These are phyloP conservation scores for Globisporangium parvum DNA, from an alignment of 352 stramenopile species.

Conservation along the genomic window DNA sequence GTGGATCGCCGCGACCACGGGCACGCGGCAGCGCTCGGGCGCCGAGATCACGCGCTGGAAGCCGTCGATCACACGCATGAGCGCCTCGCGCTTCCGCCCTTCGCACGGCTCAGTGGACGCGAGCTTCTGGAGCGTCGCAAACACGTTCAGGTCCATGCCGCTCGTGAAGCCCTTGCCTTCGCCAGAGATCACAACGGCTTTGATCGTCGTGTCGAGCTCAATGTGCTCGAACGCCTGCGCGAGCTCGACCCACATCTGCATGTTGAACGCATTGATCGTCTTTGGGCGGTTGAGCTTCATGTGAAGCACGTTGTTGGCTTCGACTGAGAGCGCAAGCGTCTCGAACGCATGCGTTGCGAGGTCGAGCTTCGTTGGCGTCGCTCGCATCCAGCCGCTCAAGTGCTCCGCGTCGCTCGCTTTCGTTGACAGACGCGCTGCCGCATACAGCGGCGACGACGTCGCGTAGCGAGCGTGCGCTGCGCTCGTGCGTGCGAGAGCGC, in stretches of 20 bases:
- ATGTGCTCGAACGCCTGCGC: conserved; percentile 60
- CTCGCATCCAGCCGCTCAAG: conserved; percentile 51
- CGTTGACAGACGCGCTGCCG: conserved; percentile 2
- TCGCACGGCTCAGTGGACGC: conserved; percentile 58
- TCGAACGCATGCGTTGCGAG: conserved; percentile 36
- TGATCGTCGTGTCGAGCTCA: conserved; percentile 58
- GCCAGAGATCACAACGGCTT: conserved; percentile 72
- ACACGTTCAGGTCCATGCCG: conserved; percentile 88
- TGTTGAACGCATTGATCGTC: conserved; percentile 85
- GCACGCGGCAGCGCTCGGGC: conserved; percentile 77
- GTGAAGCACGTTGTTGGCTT: conserved; percentile 55
- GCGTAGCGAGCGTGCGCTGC: conserved; percentile 1
- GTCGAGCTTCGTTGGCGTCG: conserved; percentile 30
- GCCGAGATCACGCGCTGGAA: conserved; percentile 85
- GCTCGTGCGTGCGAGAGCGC: conserved; percentile 3
- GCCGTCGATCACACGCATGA: conserved; percentile 73
- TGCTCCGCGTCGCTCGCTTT: conserved; percentile 37
- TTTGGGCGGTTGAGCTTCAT: conserved; percentile 80
- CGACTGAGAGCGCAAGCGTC: conserved; percentile 39
- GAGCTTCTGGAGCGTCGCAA: conserved; percentile 69
- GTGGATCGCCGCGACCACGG: conserved; percentile 79
- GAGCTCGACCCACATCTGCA: conserved; percentile 87
- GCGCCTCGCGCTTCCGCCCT: conserved; percentile 68
- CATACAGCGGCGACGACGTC: neutral
- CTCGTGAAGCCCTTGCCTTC: conserved; percentile 79